Evolutionary conservation across 257 asterid species (phyloP).

Genomic region (Ocimum tenuiflorum): DNA sequence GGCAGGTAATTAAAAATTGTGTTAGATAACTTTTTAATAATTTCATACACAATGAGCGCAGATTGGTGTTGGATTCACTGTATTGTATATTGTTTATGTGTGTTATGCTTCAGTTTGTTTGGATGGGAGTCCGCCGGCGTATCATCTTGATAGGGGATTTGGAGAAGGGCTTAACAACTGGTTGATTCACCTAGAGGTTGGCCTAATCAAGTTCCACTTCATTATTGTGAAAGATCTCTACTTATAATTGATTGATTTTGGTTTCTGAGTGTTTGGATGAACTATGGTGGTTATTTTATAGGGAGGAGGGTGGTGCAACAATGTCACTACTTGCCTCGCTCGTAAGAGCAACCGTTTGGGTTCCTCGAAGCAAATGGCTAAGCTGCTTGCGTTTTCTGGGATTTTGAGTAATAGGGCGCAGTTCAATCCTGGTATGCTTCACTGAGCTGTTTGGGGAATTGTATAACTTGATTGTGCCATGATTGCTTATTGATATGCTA

Average conservation of each 20-base stretch:
- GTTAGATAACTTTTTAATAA: not conserved
- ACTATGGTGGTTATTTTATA: not conserved
- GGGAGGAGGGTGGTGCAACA: conserved; percentile 99
- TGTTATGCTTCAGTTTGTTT: conserved; percentile 44
- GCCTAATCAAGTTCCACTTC: not conserved
- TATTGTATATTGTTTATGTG: too few relatives aligned
- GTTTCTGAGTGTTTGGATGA: not conserved
- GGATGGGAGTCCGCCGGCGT: conserved; percentile 83
- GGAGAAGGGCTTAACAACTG: conserved; percentile 56
- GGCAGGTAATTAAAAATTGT: conserved; percentile 38
- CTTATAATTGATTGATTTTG: too few relatives aligned
- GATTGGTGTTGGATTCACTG: not conserved
- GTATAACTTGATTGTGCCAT: not conserved
- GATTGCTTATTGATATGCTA: not conserved
- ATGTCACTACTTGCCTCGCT: conserved; percentile 43
- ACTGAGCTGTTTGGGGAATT: not conserved
- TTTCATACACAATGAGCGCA: not conserved
- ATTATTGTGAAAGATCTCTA: too few relatives aligned
- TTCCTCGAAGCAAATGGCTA: conserved; percentile 61
- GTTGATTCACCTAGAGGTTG: conserved; percentile 64
- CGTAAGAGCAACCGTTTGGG: conserved; percentile 49
- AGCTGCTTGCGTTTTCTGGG: conserved; percentile 55
- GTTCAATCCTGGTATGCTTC: conserved; percentile 58
- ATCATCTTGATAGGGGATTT: conserved; percentile 48
- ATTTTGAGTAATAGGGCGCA: conserved; percentile 44